A percentile compares a stretch with the other conserved stretches of the same genome.
phyloP scores from a whole-genome alignment of 805 yeast genomes.

The Candida orba region DNA sequence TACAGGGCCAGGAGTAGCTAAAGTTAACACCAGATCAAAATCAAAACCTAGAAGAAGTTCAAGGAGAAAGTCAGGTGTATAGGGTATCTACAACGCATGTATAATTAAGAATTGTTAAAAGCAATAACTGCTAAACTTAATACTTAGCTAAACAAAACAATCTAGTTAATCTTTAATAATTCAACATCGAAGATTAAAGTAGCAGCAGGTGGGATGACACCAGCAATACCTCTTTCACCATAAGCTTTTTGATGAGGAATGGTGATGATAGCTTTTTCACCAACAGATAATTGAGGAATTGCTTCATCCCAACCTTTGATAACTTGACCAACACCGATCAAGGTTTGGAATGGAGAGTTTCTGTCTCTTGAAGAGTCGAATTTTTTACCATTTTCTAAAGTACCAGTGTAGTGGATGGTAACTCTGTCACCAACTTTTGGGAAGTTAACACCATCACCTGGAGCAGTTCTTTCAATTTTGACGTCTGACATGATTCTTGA shows the following conservation, averaged over 20 bases:
- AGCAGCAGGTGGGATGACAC: conserved; percentile 93
- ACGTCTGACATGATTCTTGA: conserved; percentile 22
- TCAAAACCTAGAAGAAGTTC: conserved; percentile 12
- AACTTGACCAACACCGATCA: conserved; percentile 93
- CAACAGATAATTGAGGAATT: conserved; percentile 85
- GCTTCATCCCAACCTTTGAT: conserved; percentile 97
- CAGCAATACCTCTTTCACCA: conserved; percentile 94
- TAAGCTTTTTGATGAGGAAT: conserved; percentile 92
- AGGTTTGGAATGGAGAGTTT: conserved; percentile 90
- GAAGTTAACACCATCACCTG: conserved; percentile 76
- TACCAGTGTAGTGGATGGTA: conserved; percentile 93
- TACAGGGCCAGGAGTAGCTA: background rate
- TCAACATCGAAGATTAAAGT: conserved; percentile 85
- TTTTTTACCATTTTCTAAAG: conserved; percentile 90
- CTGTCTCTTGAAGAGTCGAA: conserved; percentile 94
- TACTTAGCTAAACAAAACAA: background rate
- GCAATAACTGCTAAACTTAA: no score
- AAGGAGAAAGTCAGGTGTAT: conserved; percentile 6
- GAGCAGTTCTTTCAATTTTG: conserved; percentile 24
- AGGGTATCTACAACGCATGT: background rate
- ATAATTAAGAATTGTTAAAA: no score
- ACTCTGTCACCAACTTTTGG: conserved; percentile 85
- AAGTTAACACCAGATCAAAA: conserved; percentile 8
- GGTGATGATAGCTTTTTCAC: conserved; percentile 87
- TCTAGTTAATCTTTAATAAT: conserved; percentile 40